Conservation (phyloP, 441 rosid genomes). For the Eutrema salsugineum region DNA sequence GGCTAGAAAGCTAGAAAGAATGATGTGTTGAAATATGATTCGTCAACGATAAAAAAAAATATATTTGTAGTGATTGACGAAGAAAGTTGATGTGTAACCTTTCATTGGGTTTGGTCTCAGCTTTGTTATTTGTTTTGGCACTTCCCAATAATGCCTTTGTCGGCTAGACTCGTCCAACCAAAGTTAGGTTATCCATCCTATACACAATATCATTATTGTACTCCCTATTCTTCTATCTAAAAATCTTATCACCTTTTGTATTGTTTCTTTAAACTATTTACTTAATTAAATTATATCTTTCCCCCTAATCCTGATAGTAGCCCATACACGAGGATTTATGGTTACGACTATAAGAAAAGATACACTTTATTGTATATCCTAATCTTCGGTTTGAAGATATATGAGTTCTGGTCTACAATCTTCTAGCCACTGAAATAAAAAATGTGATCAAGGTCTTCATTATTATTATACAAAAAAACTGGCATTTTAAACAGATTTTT, state of each 20-base stretch:
- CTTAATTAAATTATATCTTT: background rate
- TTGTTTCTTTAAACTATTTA: background rate
- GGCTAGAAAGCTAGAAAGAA: slow-evolving; percentile 33
- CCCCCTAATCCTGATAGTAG: background rate
- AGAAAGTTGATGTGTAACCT: slow-evolving; percentile 60
- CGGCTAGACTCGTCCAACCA: slow-evolving; percentile 41
- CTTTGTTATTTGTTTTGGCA: slow-evolving; percentile 24
- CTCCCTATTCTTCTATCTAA: background rate
- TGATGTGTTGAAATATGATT: slow-evolving; percentile 61
- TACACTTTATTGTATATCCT: no score
- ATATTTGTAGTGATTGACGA: slow-evolving; percentile 59
- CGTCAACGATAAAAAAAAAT: slow-evolving; percentile 43
- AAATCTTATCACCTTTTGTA: background rate
- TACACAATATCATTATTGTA: background rate
- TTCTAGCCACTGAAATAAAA: no score
- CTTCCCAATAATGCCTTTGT: slow-evolving; percentile 71
- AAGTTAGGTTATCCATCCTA: slow-evolving; percentile 28
- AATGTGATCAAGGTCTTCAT: no score
- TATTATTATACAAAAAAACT: no score
- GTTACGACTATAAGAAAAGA: background rate
- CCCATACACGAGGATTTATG: background rate
- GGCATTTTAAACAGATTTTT: no score
- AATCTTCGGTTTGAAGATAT: no score
- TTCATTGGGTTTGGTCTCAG: slow-evolving; percentile 46
- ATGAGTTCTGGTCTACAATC: no score